Conservation (phyloP, 306 rosid genomes). For the Acacia confusa region DNA sequence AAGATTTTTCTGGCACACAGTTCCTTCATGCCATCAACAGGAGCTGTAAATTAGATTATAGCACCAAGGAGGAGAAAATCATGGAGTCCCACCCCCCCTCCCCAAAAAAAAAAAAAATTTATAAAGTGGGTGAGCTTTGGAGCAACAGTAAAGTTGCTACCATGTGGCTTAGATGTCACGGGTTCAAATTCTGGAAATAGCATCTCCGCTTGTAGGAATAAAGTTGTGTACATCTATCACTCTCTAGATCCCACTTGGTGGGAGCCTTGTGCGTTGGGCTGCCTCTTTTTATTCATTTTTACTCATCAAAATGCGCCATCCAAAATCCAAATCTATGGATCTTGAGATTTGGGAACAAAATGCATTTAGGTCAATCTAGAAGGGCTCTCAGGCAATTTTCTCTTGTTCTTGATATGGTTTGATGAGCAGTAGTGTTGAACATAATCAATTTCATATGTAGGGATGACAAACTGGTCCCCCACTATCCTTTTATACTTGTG, state of each 20-base stretch:
- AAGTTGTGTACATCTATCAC: too few species aligned
- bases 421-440: conserved; percentile 5
- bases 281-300: neutral
- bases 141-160: too few species aligned
- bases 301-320: neutral
- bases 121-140: too few species aligned
- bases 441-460: neutral
- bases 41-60: neutral
- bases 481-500: neutral
- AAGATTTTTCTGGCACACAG: conserved; percentile 12
- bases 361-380: neutral
- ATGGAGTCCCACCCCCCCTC: too few species aligned
- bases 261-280: too few species aligned
- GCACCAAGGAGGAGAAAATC: neutral
- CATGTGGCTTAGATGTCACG: too few species aligned
- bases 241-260: too few species aligned
- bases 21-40: conserved; percentile 11
- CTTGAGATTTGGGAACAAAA: neutral
- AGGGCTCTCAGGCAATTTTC: neutral
- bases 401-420: neutral
- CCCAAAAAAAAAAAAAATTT: too few species aligned
- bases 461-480: neutral
- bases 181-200: too few species aligned
- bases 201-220: too few species aligned
- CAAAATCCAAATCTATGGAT: conserved; percentile 6